phyloP scores from a whole-genome alignment of 805 yeast genomes.

The Wickerhamiella alocasiicola region DNA sequence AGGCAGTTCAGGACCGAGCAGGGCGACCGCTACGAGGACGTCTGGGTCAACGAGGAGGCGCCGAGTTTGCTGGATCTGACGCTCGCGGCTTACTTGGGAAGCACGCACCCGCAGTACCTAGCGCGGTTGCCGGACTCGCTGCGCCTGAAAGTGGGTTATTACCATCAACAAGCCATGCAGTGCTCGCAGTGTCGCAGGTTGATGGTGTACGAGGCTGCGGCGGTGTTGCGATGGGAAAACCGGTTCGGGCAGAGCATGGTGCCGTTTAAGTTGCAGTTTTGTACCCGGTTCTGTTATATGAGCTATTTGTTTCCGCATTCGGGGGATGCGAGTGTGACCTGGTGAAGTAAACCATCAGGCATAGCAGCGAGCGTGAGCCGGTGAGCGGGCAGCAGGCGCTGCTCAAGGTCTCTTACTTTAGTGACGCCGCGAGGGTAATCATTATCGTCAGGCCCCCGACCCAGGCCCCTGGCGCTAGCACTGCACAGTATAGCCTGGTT shows the following conservation, averaged over 20 bases:
- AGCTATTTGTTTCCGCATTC: constrained; percentile 5
- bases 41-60: neutral
- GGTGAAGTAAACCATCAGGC: too few species aligned
- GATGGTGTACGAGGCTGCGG: constrained; percentile 3
- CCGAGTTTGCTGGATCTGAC: neutral
- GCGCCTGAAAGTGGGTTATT: neutral
- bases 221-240: constrained; percentile 1
- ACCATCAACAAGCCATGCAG: neutral
- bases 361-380: too few species aligned
- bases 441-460: too few species aligned
- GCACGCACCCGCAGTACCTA: neutral
- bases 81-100: neutral
- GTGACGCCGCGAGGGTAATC: too few species aligned
- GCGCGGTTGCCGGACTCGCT: neutral
- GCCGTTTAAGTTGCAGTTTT: constrained; percentile 7
- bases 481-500: too few species aligned
- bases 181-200: neutral
- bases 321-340: too few species aligned
- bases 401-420: too few species aligned
- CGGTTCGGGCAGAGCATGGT: constrained; percentile 1
- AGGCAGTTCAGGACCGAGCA: neutral
- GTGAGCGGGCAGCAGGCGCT: too few species aligned
- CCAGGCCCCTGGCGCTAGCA: too few species aligned
- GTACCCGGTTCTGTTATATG: constrained; percentile 1
- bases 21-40: neutral